phyloP scores from a whole-genome alignment of 179 eudicot genomes.

The Carnegiea gigantea region DNA sequence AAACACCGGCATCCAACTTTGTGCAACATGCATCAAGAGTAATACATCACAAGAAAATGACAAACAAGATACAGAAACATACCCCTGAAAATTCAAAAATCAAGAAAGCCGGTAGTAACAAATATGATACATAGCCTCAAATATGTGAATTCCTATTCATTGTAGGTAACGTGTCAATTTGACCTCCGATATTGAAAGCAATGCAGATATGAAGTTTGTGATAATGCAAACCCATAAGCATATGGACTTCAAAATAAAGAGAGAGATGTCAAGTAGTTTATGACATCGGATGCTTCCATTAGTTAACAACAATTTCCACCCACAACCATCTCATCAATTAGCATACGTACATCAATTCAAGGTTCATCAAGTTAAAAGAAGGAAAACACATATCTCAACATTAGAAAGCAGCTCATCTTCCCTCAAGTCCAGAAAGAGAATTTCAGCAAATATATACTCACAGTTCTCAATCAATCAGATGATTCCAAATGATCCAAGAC shows the following conservation, averaged over 20 bases:
- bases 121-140: background rate
- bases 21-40: no score
- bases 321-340: background rate
- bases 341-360: background rate
- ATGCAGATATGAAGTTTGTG: no score
- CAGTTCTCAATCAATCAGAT: background rate
- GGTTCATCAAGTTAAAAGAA: conserved; percentile 1
- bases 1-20: background rate
- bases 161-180: no score
- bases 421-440: background rate
- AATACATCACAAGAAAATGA: background rate
- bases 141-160: no score
- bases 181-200: no score
- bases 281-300: no score
- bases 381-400: background rate
- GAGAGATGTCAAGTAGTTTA: no score
- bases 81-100: background rate
- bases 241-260: no score
- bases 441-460: background rate
- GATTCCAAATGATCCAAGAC: background rate
- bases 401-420: no score
- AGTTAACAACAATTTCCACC: background rate
- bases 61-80: background rate
- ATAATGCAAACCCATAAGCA: no score
- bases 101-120: background rate